Base-by-base conservation (phyloP, 2,329 filamentous ascomycete species). In the Fonsecaea monophora region DNA sequence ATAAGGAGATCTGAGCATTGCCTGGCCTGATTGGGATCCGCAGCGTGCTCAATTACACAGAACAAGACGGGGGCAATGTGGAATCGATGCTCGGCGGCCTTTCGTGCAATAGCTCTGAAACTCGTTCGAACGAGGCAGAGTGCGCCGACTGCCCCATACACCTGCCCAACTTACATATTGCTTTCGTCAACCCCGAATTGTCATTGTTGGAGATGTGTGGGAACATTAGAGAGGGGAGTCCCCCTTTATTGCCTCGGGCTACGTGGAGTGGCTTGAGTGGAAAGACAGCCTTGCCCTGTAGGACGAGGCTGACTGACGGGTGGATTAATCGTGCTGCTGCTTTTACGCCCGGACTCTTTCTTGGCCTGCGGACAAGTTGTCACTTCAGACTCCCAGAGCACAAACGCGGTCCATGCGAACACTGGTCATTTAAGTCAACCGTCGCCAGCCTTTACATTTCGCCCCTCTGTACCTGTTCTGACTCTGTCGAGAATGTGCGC, bases 1-100 rank as follows among this genome's bases (percentile, higher is more conserved):
- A 6, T 55, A 55, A n/a, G 53, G 53, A 55, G 53, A 55, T 55
- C n/a, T 55, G 53, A 35, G 35, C 53, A 55, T 55, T 55, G 25
- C 18, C 21, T 30, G 45, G 25, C 18, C 45, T 30, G 21, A 15
- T 50, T 9, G n/a, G 18, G 12, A 21, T 48, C 42, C 38, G 4
- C 6, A 18, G 15, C 40, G 5, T 6, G 40, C 40, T 18, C 40
- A 45, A 7, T 42, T 42, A 38, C 35, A 38, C 35, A 13, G 12
- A 10, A 38, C 12, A 38, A 38, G 9, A 9, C 9, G 35, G 35
- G 9, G 9, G 8, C 12, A 38, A 13, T 18, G 40, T 6, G 15
- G 9, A 45, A n/a, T 45, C 18, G 40, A 18, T n/a, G 8, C 18
- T 15, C 40, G 18, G 40, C 40, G 15, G 8, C 15, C 15, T 50